These are phyloP conservation scores for Ceratobasidium papillatum DNA, from an alignment of 1,284 basidiomycete species.

Conservation along the genomic window DNA sequence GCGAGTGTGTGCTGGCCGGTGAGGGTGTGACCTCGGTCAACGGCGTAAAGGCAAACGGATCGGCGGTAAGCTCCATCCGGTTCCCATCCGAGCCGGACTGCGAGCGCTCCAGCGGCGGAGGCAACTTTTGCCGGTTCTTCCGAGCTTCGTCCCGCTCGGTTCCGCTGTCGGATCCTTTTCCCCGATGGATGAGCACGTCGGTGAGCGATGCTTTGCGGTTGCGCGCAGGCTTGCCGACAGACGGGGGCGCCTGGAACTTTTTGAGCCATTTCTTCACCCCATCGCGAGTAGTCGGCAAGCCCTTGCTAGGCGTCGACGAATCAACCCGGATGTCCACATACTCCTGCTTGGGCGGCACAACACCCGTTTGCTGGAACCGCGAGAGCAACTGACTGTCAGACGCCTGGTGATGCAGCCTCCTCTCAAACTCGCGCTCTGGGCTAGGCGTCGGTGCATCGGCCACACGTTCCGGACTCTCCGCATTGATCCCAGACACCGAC, in stretches of 20 bases:
- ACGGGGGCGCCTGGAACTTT: slow-evolving; percentile 52
- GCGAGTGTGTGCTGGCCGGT: slow-evolving; percentile 30
- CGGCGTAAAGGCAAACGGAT: slow-evolving; percentile 43
- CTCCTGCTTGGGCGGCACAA: slow-evolving; percentile 35
- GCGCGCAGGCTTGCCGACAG: slow-evolving; percentile 34
- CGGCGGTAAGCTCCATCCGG: slow-evolving; percentile 42
- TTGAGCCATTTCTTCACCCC: slow-evolving; percentile 80
- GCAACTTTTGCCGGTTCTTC: slow-evolving; percentile 18
- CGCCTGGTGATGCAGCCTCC: slow-evolving; percentile 70
- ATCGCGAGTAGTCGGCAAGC: slow-evolving; percentile 74
- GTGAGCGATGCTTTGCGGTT: slow-evolving; percentile 41
- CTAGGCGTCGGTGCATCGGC: slow-evolving; percentile 13
- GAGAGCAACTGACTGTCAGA: slow-evolving; percentile 70
- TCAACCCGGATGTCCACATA: slow-evolving; percentile 28
- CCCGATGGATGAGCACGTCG: slow-evolving; percentile 34
- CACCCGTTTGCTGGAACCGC: slow-evolving; percentile 55
- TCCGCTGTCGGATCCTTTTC: slow-evolving; percentile 41
- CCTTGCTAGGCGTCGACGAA: slow-evolving; percentile 47
- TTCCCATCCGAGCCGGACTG: slow-evolving; percentile 21
- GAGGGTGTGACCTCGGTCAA: slow-evolving; percentile 38
- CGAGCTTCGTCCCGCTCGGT: slow-evolving; percentile 41
- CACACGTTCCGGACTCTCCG: slow-evolving; percentile 17
- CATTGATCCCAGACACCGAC: slow-evolving; percentile 23
- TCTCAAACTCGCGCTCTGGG: slow-evolving; percentile 53
- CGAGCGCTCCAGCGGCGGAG: slow-evolving; percentile 13